A percentile compares a stretch with the other conserved stretches of the same genome.
phyloP scores from a whole-genome alignment of 176 grass and related monocot genomes.

The Oryza coarctata region DNA sequence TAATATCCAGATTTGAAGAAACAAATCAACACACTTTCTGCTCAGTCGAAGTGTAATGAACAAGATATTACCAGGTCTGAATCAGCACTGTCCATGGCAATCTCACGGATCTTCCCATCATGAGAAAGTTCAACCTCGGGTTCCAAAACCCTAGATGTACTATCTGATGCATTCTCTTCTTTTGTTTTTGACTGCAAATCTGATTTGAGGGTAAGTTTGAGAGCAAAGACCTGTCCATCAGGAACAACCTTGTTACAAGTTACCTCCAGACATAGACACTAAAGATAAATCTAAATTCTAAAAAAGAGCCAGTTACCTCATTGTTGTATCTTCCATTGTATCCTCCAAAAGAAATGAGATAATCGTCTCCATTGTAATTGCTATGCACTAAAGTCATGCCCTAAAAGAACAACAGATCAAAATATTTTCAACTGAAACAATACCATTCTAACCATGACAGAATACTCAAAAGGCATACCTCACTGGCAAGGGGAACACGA shows the following conservation, averaged over 20 bases:
- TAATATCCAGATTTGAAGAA: neutral
- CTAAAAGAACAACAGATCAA: slow-evolving; percentile 42
- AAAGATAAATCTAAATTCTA: neutral
- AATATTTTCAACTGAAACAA: slow-evolving; percentile 41
- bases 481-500: slow-evolving; percentile 89
- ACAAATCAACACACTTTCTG: neutral
- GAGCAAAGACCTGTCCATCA: slow-evolving; percentile 69
- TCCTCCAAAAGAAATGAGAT: slow-evolving; percentile 96
- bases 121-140: slow-evolving; percentile 77
- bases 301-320: slow-evolving; percentile 56
- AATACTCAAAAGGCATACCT: slow-evolving; percentile 61
- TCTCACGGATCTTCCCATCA: slow-evolving; percentile 94
- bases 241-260: slow-evolving; percentile 20
- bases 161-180: slow-evolving; percentile 50
- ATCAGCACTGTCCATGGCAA: slow-evolving; percentile 76
- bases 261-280: slow-evolving; percentile 19
- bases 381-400: slow-evolving; percentile 80
- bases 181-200: slow-evolving; percentile 48
- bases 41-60: neutral
- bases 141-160: slow-evolving; percentile 51
- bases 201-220: slow-evolving; percentile 78
- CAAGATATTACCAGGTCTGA: slow-evolving; percentile 42
- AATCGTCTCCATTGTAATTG: slow-evolving; percentile 81
- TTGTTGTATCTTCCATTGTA: slow-evolving; percentile 97
- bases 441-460: slow-evolving; percentile 23